A percentile compares a stretch with the other conserved stretches of the same genome.
These are phyloP conservation scores for Apiotrichum gracile DNA, from an alignment of 1,284 basidiomycete species.

Conservation along the genomic window DNA sequence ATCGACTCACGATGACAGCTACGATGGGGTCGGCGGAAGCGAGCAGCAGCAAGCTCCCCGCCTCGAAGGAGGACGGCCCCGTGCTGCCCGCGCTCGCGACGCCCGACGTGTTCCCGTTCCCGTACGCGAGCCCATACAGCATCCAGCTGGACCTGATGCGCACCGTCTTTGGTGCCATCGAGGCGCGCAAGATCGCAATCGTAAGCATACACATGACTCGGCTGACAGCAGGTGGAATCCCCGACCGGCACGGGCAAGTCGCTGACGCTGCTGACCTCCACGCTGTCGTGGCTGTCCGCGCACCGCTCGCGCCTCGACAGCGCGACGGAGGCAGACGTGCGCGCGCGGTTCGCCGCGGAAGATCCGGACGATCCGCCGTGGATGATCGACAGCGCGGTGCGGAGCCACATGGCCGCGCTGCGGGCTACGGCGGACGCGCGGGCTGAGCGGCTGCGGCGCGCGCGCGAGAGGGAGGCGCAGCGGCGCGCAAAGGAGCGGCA, in stretches of 20 bases:
- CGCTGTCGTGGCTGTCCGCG: conserved; percentile 69
- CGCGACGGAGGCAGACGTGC: conserved; percentile 24
- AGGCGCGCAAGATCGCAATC: conserved; percentile 66
- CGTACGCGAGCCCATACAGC: conserved; percentile 71
- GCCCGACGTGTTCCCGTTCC: conserved; percentile 67
- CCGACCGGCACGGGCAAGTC: conserved; percentile 89
- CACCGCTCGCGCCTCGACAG: conserved; percentile 30
- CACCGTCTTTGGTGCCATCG: conserved; percentile 75
- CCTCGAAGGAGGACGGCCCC: background rate
- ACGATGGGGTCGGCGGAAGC: too few relatives aligned
- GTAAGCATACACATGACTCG: conserved; percentile 10
- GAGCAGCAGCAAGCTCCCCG: background rate
- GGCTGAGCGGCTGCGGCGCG: conserved; percentile 52
- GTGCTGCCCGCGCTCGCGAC: conserved; percentile 47
- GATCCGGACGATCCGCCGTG: conserved; percentile 59
- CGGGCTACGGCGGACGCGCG: conserved; percentile 62
- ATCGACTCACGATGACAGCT: too few relatives aligned
- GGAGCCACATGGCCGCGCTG: conserved; percentile 58
- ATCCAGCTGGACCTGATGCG: conserved; percentile 88
- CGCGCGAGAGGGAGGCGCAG: conserved; percentile 19
- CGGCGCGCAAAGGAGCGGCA: conserved; percentile 57
- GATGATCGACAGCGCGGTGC: conserved; percentile 71
- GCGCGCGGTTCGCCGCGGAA: conserved; percentile 28
- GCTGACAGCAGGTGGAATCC: conserved; percentile 57
- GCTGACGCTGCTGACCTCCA: conserved; percentile 70